phyloP scores from a whole-genome alignment of 257 asterid species.

The Capsicum baccatum region DNA sequence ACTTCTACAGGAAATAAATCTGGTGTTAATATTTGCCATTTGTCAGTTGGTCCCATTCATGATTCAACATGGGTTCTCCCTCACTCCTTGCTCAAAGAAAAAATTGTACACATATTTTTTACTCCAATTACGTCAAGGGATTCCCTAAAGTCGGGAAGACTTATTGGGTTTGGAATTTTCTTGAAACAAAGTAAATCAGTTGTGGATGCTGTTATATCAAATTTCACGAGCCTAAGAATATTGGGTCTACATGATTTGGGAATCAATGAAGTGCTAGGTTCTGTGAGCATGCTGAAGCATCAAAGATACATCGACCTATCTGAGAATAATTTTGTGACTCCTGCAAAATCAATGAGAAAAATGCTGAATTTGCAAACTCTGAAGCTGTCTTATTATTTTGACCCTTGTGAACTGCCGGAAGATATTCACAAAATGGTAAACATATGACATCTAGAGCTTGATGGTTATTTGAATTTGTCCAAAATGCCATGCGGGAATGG shows the following conservation, averaged over 20 bases:
- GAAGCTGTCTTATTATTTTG: conserved; percentile 32
- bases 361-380: conserved; percentile 33
- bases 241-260: conserved; percentile 29
- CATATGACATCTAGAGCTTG: conserved; percentile 34
- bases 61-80: conserved; percentile 30
- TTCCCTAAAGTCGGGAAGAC: not conserved
- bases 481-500: conserved; percentile 31
- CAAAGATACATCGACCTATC: conserved; percentile 9
- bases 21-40: conserved; percentile 29
- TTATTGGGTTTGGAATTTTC: not conserved
- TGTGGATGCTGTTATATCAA: not conserved
- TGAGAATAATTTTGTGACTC: conserved; percentile 17
- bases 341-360: conserved; percentile 7
- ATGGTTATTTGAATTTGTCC: conserved; percentile 22
- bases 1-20: not conserved
- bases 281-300: conserved; percentile 33
- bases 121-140: not conserved
- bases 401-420: conserved; percentile 18
- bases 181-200: conserved; percentile 13
- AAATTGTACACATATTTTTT: conserved; percentile 34
- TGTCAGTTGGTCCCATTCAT: not conserved
- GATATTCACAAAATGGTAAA: conserved; percentile 28
- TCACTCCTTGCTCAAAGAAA: conserved; percentile 30
- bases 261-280: conserved; percentile 30
- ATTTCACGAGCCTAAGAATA: conserved; percentile 28